Conservation (phyloP, 495 filamentous ascomycete species). For the Margaritispora aquatica region DNA sequence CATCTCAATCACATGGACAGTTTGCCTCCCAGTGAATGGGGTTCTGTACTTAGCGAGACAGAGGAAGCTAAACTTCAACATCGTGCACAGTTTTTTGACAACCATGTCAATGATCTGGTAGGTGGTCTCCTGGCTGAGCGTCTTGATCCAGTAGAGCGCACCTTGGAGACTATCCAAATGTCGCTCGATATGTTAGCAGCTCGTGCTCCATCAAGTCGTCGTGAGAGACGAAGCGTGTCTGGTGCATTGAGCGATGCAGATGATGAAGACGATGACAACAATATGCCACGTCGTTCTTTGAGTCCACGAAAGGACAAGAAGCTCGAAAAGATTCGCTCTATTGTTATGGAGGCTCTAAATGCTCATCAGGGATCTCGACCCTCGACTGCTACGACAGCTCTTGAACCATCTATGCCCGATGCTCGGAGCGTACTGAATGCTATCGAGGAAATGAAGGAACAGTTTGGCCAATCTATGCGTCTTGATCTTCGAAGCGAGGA, state of each 20-base stretch:
- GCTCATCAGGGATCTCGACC: slow-evolving; percentile 39
- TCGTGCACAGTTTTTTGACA: slow-evolving; percentile 75
- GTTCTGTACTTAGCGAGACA: slow-evolving; percentile 72
- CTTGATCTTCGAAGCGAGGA: slow-evolving; percentile 46
- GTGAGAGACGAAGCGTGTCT: slow-evolving; percentile 50
- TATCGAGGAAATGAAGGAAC: slow-evolving; percentile 50
- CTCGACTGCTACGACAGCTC: slow-evolving; percentile 9
- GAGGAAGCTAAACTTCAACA: slow-evolving; percentile 76
- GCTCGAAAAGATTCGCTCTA: slow-evolving; percentile 73
- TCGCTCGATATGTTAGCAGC: slow-evolving; percentile 44
- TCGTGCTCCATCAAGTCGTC: slow-evolving; percentile 37
- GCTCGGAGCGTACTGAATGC: slow-evolving; percentile 48
- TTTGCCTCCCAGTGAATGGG: slow-evolving; percentile 81
- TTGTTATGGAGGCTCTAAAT: slow-evolving; percentile 72
- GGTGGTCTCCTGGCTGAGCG: slow-evolving; percentile 69
- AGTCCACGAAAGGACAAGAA: slow-evolving; percentile 67
- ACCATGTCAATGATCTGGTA: slow-evolving; percentile 78
- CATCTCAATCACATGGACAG: slow-evolving; percentile 59
- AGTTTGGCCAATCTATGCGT: slow-evolving; percentile 36
- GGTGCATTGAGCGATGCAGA: slow-evolving; percentile 70
- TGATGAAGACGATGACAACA: slow-evolving; percentile 84
- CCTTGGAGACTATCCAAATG: slow-evolving; percentile 68
- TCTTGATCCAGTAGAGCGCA: slow-evolving; percentile 70
- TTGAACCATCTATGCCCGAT: slow-evolving; percentile 30
- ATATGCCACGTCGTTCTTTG: slow-evolving; percentile 53